Evolutionary conservation across 2,329 filamentous ascomycete genomes (phyloP).

Genomic region (Rhynchosporium secalis): DNA sequence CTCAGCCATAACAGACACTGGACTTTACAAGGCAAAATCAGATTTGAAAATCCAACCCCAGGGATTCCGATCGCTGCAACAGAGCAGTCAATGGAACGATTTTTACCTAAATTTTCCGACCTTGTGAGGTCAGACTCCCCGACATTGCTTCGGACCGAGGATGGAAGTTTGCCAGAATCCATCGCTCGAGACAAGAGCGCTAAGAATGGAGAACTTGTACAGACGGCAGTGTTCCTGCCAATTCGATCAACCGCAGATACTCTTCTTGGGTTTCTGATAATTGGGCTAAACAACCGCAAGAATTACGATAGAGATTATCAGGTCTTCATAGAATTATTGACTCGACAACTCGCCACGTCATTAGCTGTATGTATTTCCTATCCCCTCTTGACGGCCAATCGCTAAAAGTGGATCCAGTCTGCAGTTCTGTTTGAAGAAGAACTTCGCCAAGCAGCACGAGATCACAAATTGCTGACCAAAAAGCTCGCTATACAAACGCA

Average conservation of each 20-base stretch:
- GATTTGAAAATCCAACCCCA: slow-evolving; percentile 17
- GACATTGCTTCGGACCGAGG: slow-evolving; percentile 28
- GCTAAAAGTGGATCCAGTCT: slow-evolving; percentile 44
- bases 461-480: slow-evolving; percentile 65
- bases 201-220: slow-evolving; percentile 66
- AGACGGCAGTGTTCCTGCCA: slow-evolving; percentile 67
- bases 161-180: slow-evolving; percentile 56
- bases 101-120: slow-evolving; percentile 24
- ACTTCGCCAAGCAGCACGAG: slow-evolving; percentile 68
- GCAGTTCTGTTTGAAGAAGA: slow-evolving; percentile 83
- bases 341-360: slow-evolving; percentile 74
- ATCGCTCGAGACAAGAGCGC: slow-evolving; percentile 60
- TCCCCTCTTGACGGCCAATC: not conserved
- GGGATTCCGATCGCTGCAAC: slow-evolving; percentile 18
- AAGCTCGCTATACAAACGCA: slow-evolving; percentile 59
- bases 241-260: slow-evolving; percentile 66
- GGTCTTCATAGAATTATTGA: slow-evolving; percentile 72
- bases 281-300: slow-evolving; percentile 75
- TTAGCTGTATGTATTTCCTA: slow-evolving; percentile 51
- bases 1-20: slow-evolving; percentile 25
- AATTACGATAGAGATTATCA: slow-evolving; percentile 80
- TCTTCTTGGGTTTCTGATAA: slow-evolving; percentile 73
- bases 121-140: slow-evolving; percentile 24
- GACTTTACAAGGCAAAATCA: slow-evolving; percentile 28
- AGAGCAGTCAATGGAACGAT: slow-evolving; percentile 19